Evolutionary conservation across 2,329 filamentous ascomycete genomes (phyloP).

Genomic region (Exophiala oligosperma): DNA sequence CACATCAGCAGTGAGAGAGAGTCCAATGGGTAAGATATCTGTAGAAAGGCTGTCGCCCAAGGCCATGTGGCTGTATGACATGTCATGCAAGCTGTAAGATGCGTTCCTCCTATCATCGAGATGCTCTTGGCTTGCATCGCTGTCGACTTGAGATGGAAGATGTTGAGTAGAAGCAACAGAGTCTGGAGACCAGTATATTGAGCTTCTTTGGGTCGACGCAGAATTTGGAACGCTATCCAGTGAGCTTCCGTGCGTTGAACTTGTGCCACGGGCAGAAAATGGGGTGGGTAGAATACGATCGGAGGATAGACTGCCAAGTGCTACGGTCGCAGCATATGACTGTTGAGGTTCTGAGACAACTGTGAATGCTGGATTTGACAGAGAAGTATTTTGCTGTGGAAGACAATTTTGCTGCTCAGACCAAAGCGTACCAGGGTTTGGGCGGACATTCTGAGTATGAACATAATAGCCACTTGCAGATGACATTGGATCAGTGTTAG

Average conservation of each 20-base stretch:
- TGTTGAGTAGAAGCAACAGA: slow-evolving; percentile 7
- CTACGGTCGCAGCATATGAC: slow-evolving; percentile 10
- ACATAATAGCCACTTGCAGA: slow-evolving; percentile 19
- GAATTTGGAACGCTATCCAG: slow-evolving; percentile 11
- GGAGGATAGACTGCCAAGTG: slow-evolving; percentile 7
- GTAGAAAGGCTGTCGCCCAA: slow-evolving; percentile 26
- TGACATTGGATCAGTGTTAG: slow-evolving; percentile 34
- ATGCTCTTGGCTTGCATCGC: slow-evolving; percentile 17
- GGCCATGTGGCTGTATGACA: slow-evolving; percentile 35
- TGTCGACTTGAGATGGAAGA: slow-evolving; percentile 6
- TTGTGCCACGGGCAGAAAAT: slow-evolving; percentile 9
- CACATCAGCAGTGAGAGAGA: slow-evolving; percentile 11
- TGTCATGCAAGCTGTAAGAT: slow-evolving; percentile 31
- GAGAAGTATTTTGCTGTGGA: slow-evolving; percentile 11
- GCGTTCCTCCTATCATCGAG: slow-evolving; percentile 25
- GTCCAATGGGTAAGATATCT: neutral
- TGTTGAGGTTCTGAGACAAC: slow-evolving; percentile 10
- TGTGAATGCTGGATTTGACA: slow-evolving; percentile 7
- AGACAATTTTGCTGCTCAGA: slow-evolving; percentile 17
- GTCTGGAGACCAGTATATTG: slow-evolving; percentile 12
- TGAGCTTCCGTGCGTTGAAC: slow-evolving; percentile 2
- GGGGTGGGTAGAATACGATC: slow-evolving; percentile 21
- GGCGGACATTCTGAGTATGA: slow-evolving; percentile 15
- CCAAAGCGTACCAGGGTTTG: slow-evolving; percentile 18
- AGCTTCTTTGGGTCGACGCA: slow-evolving; percentile 2